Base-by-base conservation (phyloP, 768 basidiomycete genomes). In the Tulasnella sp. region DNA sequence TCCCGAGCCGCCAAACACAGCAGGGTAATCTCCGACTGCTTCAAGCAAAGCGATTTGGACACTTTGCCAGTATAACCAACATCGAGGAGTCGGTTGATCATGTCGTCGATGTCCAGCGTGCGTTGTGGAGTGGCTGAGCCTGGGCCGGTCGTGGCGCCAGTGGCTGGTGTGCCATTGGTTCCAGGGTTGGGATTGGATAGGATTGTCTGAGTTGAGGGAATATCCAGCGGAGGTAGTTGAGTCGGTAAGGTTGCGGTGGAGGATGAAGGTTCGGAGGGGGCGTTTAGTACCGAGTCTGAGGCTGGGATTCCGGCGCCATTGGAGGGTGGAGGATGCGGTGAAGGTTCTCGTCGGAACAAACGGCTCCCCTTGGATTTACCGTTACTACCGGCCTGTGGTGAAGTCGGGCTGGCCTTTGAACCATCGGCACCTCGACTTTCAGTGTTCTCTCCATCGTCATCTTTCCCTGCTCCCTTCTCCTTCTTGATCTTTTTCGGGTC, bases 61-160 rank as follows among this genome's bases (percentile, higher is more conserved):
- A 98, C 93, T 88, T 99, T 99, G 83, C 96, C 97, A 6, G 93
- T 94, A 83, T 99, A 99, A 4, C 97, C 97, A 8, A 97, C 95
- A 80, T 98, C 96, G 79, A 99, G 86, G 67, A 99, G 88, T 71
- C 97, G 90, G 81, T 93, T 91, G 81, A 99, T 99, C 93, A 99
- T 97, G 83, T 98, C 96, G 84, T 99, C 97, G 76, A 99, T 90
- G 83, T 99, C 97, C 80, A 98, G 86, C 67, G 88, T 89, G 81
- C 87, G 90, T 77, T 86, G 85, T 83, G 14, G 81, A 79, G 38
- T 80, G 68, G 71, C 79, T 77, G 58, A 82, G 39, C 54, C 49
- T 75, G 79, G 40, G 79, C 79, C 54, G 76, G 82, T 78, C 77
- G 81, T 79, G 36, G 82, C 73, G 34, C 67, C 67, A 34, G 78